These are phyloP conservation scores for Chlorella sp. DNA, from an alignment of 139 green algal genomes.

Conservation along the genomic window DNA sequence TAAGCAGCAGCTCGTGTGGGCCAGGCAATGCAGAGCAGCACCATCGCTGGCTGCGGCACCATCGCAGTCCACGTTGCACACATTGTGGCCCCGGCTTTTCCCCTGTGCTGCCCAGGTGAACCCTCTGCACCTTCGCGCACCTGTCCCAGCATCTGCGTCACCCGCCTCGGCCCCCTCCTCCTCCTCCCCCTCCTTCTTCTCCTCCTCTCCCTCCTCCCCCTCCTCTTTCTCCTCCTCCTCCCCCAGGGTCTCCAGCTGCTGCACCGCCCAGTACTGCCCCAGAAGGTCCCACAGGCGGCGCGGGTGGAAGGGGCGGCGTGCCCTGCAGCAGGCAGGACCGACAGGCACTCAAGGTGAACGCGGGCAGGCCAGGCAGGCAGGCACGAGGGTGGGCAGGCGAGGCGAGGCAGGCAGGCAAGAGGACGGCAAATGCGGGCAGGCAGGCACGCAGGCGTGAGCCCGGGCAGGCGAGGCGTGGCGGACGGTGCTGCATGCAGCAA, in stretches of 20 bases:
- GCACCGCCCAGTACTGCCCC: conserved; percentile 59
- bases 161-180: neutral
- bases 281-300: conserved; percentile 66
- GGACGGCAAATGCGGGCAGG: too few species aligned
- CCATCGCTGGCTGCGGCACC: too few species aligned
- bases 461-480: too few species aligned
- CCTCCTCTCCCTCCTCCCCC: conserved; percentile 5
- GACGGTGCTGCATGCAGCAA: too few species aligned
- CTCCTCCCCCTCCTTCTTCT: neutral
- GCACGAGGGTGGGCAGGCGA: too few species aligned
- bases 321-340: neutral
- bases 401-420: too few species aligned
- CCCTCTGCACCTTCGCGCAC: neutral
- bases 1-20: too few species aligned
- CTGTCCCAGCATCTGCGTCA: neutral
- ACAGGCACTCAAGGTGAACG: neutral
- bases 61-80: neutral
- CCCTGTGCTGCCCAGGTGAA: neutral
- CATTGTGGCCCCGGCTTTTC: neutral
- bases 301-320: conserved; percentile 81
- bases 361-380: neutral
- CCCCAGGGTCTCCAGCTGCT: conserved; percentile 33
- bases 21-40: too few species aligned
- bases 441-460: too few species aligned
- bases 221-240: conserved; percentile 36